These are phyloP conservation scores for Kodamaea sagamina DNA, from an alignment of 805 yeast genomes.

Conservation along the genomic window DNA sequence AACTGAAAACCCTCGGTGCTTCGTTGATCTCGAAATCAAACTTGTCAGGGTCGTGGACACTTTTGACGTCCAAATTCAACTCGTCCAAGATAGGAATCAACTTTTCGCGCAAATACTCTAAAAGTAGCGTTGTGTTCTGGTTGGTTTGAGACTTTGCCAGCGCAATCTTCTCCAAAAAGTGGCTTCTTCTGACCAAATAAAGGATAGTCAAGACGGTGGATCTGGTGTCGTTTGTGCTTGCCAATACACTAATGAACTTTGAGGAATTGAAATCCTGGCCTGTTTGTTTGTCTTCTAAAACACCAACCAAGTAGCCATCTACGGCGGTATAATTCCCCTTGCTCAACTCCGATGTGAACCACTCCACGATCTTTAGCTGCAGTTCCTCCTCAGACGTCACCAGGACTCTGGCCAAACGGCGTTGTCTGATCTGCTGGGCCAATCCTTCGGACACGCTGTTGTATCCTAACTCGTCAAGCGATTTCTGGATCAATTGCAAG, in stretches of 20 bases:
- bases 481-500: constrained; percentile 31
- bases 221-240: constrained; percentile 9
- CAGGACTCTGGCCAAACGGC: constrained; percentile 4
- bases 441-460: constrained; percentile 25
- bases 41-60: constrained; percentile 6
- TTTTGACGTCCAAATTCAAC: constrained; percentile 9
- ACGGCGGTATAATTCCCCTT: constrained; percentile 18
- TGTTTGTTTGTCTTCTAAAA: not conserved
- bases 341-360: constrained; percentile 21
- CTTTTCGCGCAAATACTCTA: constrained; percentile 28
- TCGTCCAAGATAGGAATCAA: constrained; percentile 31
- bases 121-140: constrained; percentile 10
- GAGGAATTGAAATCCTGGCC: constrained; percentile 2
- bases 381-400: constrained; percentile 8
- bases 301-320: constrained; percentile 17
- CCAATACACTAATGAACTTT: constrained; percentile 7
- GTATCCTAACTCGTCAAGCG: constrained; percentile 36
- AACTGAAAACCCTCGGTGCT: constrained; percentile 17
- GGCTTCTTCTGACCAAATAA: constrained; percentile 28
- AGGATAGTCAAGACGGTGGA: constrained; percentile 19
- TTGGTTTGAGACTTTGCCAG: not conserved
- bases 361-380: constrained; percentile 15
- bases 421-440: constrained; percentile 14
- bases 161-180: constrained; percentile 22
- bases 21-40: constrained; percentile 12